phyloP scores from a whole-genome alignment of 345 rosid genomes.

The Cardiospermum halicacabum region DNA sequence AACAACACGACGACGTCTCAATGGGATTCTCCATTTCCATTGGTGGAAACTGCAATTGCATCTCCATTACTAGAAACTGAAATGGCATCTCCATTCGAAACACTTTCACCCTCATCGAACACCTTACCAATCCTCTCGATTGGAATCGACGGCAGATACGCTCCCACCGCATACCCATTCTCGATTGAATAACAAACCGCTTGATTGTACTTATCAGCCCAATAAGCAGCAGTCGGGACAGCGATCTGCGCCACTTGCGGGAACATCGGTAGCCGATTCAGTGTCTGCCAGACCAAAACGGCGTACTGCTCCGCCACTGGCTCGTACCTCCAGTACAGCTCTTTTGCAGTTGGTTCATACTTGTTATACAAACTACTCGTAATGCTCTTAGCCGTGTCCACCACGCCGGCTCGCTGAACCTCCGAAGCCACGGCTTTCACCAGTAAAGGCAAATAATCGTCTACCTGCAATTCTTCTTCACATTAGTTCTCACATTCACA shows the following conservation, averaged over 20 bases:
- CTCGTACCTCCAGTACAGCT: conserved; percentile 41
- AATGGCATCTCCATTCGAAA: too few species aligned
- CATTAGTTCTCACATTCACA: background rate
- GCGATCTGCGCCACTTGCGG: conserved; percentile 48
- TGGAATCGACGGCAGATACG: conserved; percentile 59
- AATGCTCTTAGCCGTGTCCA: conserved; percentile 40
- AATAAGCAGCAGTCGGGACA: conserved; percentile 56
- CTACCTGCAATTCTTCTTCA: conserved; percentile 58
- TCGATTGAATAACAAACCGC: conserved; percentile 34
- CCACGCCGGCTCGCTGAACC: conserved; percentile 50
- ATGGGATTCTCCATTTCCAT: too few species aligned
- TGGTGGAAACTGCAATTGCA: background rate
- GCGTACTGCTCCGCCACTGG: conserved; percentile 55
- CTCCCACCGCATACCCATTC: conserved; percentile 36
- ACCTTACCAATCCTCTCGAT: conserved; percentile 48
- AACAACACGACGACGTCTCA: background rate
- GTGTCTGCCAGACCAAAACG: conserved; percentile 41
- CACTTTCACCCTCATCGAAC: conserved; percentile 24
- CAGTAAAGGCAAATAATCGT: conserved; percentile 49
- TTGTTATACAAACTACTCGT: conserved; percentile 27
- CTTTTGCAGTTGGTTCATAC: conserved; percentile 51
- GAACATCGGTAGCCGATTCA: conserved; percentile 52
- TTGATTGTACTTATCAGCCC: conserved; percentile 67
- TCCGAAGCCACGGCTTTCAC: conserved; percentile 62
- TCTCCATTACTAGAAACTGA: conserved; percentile 13